phyloP scores from a whole-genome alignment of 306 rosid species.

The Prunus padus region DNA sequence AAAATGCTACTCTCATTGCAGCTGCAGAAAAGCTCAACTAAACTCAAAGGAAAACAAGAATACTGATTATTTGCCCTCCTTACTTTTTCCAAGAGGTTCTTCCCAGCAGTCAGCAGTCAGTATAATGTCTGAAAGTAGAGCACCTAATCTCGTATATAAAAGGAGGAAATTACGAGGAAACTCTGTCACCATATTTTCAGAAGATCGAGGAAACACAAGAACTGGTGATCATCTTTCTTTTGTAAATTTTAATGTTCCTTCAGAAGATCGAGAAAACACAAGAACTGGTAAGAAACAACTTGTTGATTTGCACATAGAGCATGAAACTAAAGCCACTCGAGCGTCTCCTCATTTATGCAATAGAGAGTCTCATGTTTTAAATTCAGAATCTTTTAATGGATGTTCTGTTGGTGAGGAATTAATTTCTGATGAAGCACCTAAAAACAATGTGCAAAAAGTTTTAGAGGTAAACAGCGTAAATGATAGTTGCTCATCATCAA shows the following conservation, averaged over 20 bases:
- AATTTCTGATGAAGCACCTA: slow-evolving; percentile 36
- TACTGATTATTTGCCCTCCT: slow-evolving; percentile 40
- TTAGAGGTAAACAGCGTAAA: slow-evolving; percentile 62
- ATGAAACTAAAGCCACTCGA: slow-evolving; percentile 35
- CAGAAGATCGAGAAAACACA: slow-evolving; percentile 7
- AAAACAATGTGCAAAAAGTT: slow-evolving; percentile 36
- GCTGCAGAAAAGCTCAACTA: slow-evolving; percentile 51
- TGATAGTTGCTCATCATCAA: slow-evolving; percentile 90
- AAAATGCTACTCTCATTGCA: slow-evolving; percentile 43
- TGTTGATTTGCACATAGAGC: slow-evolving; percentile 39
- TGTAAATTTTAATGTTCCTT: slow-evolving; percentile 44
- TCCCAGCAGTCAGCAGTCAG: slow-evolving; percentile 50
- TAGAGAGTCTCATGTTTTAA: slow-evolving; percentile 21
- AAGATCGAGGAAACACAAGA: slow-evolving; percentile 31
- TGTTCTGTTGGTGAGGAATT: slow-evolving; percentile 20
- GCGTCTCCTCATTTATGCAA: slow-evolving; percentile 30
- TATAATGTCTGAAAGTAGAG: slow-evolving; percentile 46
- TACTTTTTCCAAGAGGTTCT: slow-evolving; percentile 37
- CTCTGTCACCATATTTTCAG: slow-evolving; percentile 27
- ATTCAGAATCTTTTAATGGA: slow-evolving; percentile 22
- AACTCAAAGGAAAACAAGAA: slow-evolving; percentile 41
- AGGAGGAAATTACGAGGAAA: slow-evolving; percentile 57
- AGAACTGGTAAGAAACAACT: slow-evolving; percentile 42
- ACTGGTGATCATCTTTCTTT: slow-evolving; percentile 49
- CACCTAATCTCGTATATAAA: slow-evolving; percentile 56